phyloP scores from a whole-genome alignment of 805 yeast species.

The Barnettozyma siamensis region DNA sequence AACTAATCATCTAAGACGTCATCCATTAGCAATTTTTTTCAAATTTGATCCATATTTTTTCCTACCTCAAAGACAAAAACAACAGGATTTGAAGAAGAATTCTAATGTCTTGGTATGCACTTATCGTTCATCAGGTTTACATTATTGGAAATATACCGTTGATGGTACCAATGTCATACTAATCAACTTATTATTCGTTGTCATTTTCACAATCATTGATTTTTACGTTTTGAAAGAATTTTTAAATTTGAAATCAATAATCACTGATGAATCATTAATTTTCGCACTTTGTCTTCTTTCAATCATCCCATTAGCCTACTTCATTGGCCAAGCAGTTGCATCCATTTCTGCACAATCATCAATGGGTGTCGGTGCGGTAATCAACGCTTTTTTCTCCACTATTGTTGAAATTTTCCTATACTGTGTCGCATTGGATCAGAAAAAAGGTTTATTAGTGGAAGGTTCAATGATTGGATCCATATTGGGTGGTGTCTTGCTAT shows the following conservation, averaged over 20 bases:
- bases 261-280: constrained; percentile 57
- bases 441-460: constrained; percentile 86
- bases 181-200: constrained; percentile 75
- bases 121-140: constrained; percentile 85
- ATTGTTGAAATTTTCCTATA: constrained; percentile 89
- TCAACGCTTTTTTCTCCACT: constrained; percentile 95
- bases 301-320: constrained; percentile 90
- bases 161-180: constrained; percentile 94
- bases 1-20: constrained; percentile 74
- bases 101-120: constrained; percentile 76
- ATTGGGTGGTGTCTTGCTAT: constrained; percentile 80
- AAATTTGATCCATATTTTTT: constrained; percentile 41
- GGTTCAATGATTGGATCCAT: constrained; percentile 95
- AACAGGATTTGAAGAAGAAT: constrained; percentile 22
- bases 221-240: constrained; percentile 55
- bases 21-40: constrained; percentile 84
- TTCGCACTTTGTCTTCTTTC: constrained; percentile 76
- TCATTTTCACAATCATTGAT: constrained; percentile 76
- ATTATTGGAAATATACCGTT: constrained; percentile 92
- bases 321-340: constrained; percentile 99
- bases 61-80: constrained; percentile 16
- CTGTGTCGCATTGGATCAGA: constrained; percentile 82
- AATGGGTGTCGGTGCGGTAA: constrained; percentile 98
- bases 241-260: constrained; percentile 26
- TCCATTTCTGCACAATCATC: constrained; percentile 97